Evolutionary conservation across 2,329 filamentous ascomycete genomes (phyloP).

Genomic region (Rutstroemia sydowiana): DNA sequence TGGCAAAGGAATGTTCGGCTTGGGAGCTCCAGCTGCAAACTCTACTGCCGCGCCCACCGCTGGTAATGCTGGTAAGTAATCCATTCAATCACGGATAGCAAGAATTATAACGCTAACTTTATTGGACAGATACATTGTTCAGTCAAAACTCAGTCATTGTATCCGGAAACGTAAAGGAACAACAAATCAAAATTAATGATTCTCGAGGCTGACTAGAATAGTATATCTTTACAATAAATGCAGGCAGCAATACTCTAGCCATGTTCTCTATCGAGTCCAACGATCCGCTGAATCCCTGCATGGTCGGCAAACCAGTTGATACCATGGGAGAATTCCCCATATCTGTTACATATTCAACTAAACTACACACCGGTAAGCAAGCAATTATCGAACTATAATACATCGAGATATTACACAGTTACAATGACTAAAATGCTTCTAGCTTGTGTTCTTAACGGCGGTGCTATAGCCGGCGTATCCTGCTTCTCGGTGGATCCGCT

Average conservation of each 20-base stretch:
- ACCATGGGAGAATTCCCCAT: slow-evolving; percentile 45
- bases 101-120: background rate
- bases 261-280: slow-evolving; percentile 39
- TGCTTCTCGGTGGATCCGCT: slow-evolving; percentile 34
- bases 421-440: background rate
- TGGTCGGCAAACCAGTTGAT: slow-evolving; percentile 36
- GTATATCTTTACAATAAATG: slow-evolving; percentile 48
- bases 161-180: slow-evolving; percentile 25
- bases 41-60: background rate
- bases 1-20: slow-evolving; percentile 37
- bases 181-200: background rate
- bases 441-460: slow-evolving; percentile 41
- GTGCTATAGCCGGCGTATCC: slow-evolving; percentile 37
- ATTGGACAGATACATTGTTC: slow-evolving; percentile 39
- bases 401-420: background rate
- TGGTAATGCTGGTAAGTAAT: background rate
- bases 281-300: slow-evolving; percentile 38
- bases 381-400: background rate
- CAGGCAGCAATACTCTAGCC: slow-evolving; percentile 44
- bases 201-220: slow-evolving; percentile 20
- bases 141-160: slow-evolving; percentile 44
- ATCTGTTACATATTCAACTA: slow-evolving; percentile 41
- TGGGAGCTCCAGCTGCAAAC: slow-evolving; percentile 26
- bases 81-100: too few species aligned
- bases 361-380: slow-evolving; percentile 29